Conservation (phyloP, 768 basidiomycete species). For the Cyclocybe aegerita region DNA sequence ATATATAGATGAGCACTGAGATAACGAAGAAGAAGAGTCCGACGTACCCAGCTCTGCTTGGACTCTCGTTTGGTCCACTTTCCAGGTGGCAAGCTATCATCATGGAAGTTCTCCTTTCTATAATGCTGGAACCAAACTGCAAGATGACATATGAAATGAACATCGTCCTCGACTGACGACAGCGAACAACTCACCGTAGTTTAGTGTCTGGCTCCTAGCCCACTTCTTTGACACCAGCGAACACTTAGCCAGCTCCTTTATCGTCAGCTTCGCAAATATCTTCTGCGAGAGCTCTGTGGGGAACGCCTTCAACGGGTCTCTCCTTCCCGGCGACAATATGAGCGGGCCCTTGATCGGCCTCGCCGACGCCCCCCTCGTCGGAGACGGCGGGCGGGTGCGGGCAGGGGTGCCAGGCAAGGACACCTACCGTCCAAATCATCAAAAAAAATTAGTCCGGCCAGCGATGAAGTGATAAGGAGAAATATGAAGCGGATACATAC, state of each 20-base stretch:
- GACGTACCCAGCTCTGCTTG: slow-evolving; percentile 85
- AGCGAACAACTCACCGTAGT: slow-evolving; percentile 63
- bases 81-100: slow-evolving; percentile 71
- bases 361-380: slow-evolving; percentile 46
- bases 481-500: slow-evolving; percentile 41
- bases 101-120: slow-evolving; percentile 83
- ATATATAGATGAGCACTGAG: slow-evolving; percentile 4
- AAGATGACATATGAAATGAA: slow-evolving; percentile 1
- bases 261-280: slow-evolving; percentile 64
- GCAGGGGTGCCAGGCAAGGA: slow-evolving; percentile 70
- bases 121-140: slow-evolving; percentile 95
- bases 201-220: slow-evolving; percentile 85
- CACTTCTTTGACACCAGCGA: slow-evolving; percentile 84
- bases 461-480: background rate
- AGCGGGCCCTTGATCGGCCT: slow-evolving; percentile 50
- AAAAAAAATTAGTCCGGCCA: slow-evolving; percentile 1
- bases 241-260: slow-evolving; percentile 72
- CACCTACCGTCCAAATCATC: slow-evolving; percentile 37
- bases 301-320: slow-evolving; percentile 68
- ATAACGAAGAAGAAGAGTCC: background rate
- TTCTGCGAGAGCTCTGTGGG: slow-evolving; percentile 82
- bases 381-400: slow-evolving; percentile 61
- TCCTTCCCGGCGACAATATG: slow-evolving; percentile 36
- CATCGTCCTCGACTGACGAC: background rate
- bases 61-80: slow-evolving; percentile 94